Conservation (phyloP, 768 basidiomycete genomes). For the Favolaschia claudopus region DNA sequence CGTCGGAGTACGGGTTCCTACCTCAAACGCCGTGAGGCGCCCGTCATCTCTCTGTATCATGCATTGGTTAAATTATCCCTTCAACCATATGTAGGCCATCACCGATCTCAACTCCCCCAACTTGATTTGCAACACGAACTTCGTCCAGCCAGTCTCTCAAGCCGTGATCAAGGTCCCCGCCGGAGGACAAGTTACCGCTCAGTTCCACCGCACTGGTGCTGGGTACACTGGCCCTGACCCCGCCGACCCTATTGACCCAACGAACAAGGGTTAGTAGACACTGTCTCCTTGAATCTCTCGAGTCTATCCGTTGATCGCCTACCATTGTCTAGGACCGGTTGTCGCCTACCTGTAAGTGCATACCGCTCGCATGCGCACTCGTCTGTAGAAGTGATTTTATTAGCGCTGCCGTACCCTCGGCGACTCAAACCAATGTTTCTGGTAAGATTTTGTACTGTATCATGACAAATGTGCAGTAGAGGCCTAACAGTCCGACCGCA, state of each 20-base stretch:
- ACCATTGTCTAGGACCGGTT: slow-evolving; percentile 49
- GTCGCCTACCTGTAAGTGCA: slow-evolving; percentile 44
- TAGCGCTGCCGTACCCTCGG: slow-evolving; percentile 49
- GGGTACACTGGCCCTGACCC: slow-evolving; percentile 44
- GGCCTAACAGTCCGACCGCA: slow-evolving; percentile 8
- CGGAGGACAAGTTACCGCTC: slow-evolving; percentile 46
- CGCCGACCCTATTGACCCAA: slow-evolving; percentile 50
- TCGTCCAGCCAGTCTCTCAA: slow-evolving; percentile 44
- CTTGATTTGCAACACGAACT: slow-evolving; percentile 51
- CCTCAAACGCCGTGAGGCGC: slow-evolving; percentile 40
- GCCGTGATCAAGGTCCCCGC: slow-evolving; percentile 47
- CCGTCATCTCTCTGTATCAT: slow-evolving; percentile 23
- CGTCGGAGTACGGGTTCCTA: slow-evolving; percentile 53
- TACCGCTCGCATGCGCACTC: background rate
- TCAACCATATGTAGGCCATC: slow-evolving; percentile 44
- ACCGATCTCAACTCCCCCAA: slow-evolving; percentile 52
- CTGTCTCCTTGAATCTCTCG: too few species aligned
- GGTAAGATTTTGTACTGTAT: slow-evolving; percentile 5
- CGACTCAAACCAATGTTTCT: slow-evolving; percentile 46
- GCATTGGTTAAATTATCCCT: slow-evolving; percentile 21
- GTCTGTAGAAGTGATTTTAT: background rate
- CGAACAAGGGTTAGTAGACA: slow-evolving; percentile 38
- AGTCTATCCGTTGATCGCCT: slow-evolving; percentile 37
- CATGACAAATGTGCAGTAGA: background rate
- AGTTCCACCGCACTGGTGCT: slow-evolving; percentile 49